phyloP scores from a whole-genome alignment of 495 filamentous ascomycete genomes.

The Aspergillus steynii region DNA sequence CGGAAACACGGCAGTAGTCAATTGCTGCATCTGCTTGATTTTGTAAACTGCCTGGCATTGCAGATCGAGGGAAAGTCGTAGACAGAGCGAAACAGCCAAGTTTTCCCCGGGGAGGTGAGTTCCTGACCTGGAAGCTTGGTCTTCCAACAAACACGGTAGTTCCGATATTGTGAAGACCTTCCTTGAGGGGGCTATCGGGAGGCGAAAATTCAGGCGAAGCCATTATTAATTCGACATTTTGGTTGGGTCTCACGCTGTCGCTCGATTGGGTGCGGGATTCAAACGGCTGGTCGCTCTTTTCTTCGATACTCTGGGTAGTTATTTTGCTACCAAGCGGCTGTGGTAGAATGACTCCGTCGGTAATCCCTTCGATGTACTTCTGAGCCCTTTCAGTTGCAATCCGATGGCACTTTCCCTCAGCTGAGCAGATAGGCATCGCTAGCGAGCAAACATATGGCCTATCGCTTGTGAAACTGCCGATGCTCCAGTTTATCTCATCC shows the following conservation, averaged over 20 bases:
- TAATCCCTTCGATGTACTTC: conserved; percentile 2
- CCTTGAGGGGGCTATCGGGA: too few species aligned
- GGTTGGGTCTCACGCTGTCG: too few species aligned
- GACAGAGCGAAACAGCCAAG: background rate
- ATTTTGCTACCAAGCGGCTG: background rate
- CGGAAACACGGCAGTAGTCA: conserved; percentile 11
- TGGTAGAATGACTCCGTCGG: background rate
- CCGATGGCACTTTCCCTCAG: background rate
- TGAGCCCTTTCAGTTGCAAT: conserved; percentile 2
- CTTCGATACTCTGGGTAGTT: background rate
- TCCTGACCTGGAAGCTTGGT: too few species aligned
- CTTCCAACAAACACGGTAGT: too few species aligned
- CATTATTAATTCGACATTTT: too few species aligned
- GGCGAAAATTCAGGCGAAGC: too few species aligned
- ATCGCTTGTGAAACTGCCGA: conserved; percentile 7
- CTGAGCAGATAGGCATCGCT: conserved; percentile 11
- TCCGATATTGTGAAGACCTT: too few species aligned
- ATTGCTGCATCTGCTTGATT: background rate
- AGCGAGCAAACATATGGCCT: conserved; percentile 12
- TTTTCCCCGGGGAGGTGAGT: too few species aligned
- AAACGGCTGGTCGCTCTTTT: background rate
- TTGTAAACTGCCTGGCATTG: background rate
- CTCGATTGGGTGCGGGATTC: background rate
- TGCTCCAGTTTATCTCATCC: conserved; percentile 4
- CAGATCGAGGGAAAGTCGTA: background rate